These are phyloP conservation scores for Diaporthe amygdali DNA, from an alignment of 2,329 filamentous ascomycete species.

Conservation along the genomic window DNA sequence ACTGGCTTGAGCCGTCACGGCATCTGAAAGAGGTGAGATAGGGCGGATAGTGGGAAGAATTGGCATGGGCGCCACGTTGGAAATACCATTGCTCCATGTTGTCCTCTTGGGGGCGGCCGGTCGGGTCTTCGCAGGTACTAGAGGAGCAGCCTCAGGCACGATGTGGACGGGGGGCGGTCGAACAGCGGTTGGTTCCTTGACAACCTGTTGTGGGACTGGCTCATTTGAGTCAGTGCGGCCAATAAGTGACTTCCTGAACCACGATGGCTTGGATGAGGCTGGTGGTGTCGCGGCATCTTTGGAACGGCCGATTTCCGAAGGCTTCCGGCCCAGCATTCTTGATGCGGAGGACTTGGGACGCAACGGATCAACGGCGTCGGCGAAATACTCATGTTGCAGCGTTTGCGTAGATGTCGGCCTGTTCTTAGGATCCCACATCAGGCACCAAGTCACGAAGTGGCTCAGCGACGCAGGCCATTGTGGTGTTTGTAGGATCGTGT, in stretches of 20 bases:
- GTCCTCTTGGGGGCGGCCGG: constrained; percentile 78
- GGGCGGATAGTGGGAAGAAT: constrained; percentile 94
- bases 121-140: constrained; percentile 42
- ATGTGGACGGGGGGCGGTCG: constrained; percentile 49
- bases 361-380: constrained; percentile 88
- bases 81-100: constrained; percentile 88
- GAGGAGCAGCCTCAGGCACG: constrained; percentile 46
- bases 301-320: constrained; percentile 76
- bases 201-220: constrained; percentile 52
- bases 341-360: constrained; percentile 90
- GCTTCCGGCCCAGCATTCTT: constrained; percentile 84
- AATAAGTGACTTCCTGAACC: constrained; percentile 96
- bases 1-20: constrained; percentile 87
- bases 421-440: constrained; percentile 97
- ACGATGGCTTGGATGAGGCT: constrained; percentile 84
- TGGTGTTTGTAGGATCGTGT: constrained; percentile 86
- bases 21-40: constrained; percentile 94
- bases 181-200: constrained; percentile 52
- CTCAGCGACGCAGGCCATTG: constrained; percentile 90
- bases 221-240: constrained; percentile 75
- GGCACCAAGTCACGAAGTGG: constrained; percentile 96
- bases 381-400: constrained; percentile 93
- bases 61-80: constrained; percentile 87
- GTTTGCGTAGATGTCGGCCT: constrained; percentile 92
- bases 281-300: constrained; percentile 67